These are phyloP conservation scores for Metschnikowia orientalis DNA, from an alignment of 805 yeast species.

Conservation along the genomic window DNA sequence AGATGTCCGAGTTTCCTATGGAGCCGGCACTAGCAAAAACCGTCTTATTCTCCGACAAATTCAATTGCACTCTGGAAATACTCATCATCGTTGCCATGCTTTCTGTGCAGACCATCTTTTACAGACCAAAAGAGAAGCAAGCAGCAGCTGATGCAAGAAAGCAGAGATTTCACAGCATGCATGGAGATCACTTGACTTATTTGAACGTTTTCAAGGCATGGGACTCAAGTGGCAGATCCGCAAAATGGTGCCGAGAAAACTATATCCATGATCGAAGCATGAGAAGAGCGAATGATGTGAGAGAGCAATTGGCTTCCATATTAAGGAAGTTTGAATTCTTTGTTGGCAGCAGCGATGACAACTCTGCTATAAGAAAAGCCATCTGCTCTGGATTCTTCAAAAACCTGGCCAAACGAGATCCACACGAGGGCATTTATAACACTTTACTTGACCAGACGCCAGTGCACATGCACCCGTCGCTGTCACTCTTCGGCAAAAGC, in stretches of 20 bases:
- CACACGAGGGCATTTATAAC: slow-evolving; percentile 49
- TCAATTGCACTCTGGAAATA: slow-evolving; percentile 74
- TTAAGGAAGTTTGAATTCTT: slow-evolving; percentile 47
- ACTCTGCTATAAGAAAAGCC: slow-evolving; percentile 56
- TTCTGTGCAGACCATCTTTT: slow-evolving; percentile 77
- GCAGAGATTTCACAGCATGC: slow-evolving; percentile 66
- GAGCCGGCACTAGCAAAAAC: slow-evolving; percentile 87
- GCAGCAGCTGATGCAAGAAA: slow-evolving; percentile 73
- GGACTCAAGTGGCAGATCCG: slow-evolving; percentile 52
- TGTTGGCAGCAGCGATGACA: slow-evolving; percentile 48
- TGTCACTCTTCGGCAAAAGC: slow-evolving; percentile 55
- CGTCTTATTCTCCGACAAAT: slow-evolving; percentile 63
- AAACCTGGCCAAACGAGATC: slow-evolving; percentile 61
- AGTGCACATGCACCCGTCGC: slow-evolving; percentile 85
- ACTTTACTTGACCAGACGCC: slow-evolving; percentile 65
- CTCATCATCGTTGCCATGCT: slow-evolving; percentile 84
- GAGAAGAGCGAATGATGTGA: slow-evolving; percentile 73
- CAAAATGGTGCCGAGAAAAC: slow-evolving; percentile 75
- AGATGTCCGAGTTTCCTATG: slow-evolving; percentile 92
- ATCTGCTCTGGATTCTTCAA: slow-evolving; percentile 65
- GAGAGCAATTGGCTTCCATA: slow-evolving; percentile 59
- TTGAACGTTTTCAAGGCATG: slow-evolving; percentile 77
- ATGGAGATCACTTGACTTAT: slow-evolving; percentile 81
- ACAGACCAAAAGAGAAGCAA: slow-evolving; percentile 75
- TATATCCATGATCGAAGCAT: slow-evolving; percentile 77